Conservation (phyloP, 192 early-diverging fungal species). For the Neocallimastix lanati region DNA sequence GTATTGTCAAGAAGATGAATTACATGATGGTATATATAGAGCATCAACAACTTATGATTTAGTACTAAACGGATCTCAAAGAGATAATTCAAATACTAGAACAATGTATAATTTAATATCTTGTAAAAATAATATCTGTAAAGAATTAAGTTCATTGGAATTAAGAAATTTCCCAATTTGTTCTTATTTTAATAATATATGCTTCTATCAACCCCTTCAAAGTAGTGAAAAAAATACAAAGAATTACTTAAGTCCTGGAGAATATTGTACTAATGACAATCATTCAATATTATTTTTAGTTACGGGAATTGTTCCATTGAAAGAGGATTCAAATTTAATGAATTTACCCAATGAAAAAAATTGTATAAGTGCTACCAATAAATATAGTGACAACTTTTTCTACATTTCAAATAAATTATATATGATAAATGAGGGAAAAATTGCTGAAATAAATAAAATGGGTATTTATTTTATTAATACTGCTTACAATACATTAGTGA, state of each 20-base stretch:
- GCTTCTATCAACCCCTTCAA: not conserved
- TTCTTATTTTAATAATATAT: not conserved
- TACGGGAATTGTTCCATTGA: not conserved
- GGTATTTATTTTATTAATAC: not conserved
- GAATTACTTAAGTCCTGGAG: not conserved
- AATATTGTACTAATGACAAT: not conserved
- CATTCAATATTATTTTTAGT: not conserved
- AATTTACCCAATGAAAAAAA: not conserved
- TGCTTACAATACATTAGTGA: not conserved
- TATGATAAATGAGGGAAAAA: not conserved
- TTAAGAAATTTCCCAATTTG: not conserved
- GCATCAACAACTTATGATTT: not conserved
- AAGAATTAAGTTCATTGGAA: not conserved
- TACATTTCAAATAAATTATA: not conserved
- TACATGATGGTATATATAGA: not conserved
- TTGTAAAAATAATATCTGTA: not conserved
- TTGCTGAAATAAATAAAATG: not conserved
- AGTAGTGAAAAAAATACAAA: not conserved
- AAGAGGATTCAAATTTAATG: not conserved
- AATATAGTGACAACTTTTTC: not conserved
- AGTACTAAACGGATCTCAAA: not conserved
- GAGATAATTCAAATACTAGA: not conserved
- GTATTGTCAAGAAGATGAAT: not conserved
- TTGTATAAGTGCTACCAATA: not conserved
- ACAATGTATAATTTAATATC: not conserved